These are phyloP conservation scores for Suillus ampliporus DNA, from an alignment of 768 basidiomycete species.

Conservation along the genomic window DNA sequence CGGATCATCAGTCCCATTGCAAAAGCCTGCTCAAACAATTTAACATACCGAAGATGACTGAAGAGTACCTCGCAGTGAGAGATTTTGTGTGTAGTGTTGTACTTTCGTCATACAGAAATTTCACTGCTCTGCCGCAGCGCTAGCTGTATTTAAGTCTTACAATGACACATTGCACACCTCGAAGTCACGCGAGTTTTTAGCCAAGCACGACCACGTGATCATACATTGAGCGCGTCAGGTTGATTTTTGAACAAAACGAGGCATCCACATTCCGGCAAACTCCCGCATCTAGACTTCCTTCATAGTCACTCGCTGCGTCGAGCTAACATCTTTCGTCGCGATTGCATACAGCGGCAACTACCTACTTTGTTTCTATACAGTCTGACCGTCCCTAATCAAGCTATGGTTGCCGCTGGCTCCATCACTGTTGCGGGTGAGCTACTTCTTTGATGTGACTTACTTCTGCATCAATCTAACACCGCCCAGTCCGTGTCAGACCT, in stretches of 20 bases:
- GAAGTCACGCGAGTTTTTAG: no score
- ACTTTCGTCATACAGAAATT: no score
- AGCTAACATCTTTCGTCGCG: conserved; percentile 5
- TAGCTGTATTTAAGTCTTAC: no score
- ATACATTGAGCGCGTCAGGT: conserved; percentile 4
- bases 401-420: conserved; percentile 85
- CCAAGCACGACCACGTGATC: background rate
- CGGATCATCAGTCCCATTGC: background rate
- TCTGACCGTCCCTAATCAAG: conserved; percentile 14
- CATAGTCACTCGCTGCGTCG: background rate
- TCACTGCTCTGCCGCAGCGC: no score
- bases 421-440: conserved; percentile 82
- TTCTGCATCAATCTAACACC: conserved; percentile 23
- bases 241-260: conserved; percentile 8
- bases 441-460: conserved; percentile 20
- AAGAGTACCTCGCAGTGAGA: background rate
- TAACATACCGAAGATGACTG: background rate
- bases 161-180: no score
- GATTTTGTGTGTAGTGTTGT: no score
- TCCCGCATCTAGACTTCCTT: background rate
- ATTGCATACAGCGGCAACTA: background rate
- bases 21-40: background rate
- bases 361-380: background rate
- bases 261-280: background rate
- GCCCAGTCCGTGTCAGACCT: conserved; percentile 87